phyloP scores from a whole-genome alignment of 2,329 filamentous ascomycete genomes.

The Zopfia rhizophila region DNA sequence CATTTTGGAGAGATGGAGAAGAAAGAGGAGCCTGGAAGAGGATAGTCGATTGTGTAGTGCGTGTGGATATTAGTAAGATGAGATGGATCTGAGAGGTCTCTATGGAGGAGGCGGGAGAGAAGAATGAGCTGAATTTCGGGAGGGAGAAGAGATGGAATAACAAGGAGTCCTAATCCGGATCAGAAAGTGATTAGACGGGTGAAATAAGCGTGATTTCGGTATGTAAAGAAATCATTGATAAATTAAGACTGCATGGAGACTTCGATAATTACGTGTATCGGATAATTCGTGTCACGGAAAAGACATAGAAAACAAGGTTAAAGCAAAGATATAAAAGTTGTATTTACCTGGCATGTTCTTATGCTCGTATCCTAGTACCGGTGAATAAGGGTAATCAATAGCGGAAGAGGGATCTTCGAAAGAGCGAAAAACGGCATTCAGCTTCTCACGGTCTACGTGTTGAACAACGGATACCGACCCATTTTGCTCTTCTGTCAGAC shows the following conservation, averaged over 20 bases:
- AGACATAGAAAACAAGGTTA: neutral
- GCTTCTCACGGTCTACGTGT: conserved; percentile 25
- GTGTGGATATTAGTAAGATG: conserved; percentile 93
- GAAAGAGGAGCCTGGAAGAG: conserved; percentile 58
- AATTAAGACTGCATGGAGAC: neutral
- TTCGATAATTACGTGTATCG: too few species aligned
- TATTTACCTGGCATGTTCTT: conserved; percentile 73
- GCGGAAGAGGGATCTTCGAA: conserved; percentile 31
- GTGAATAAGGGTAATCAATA: conserved; percentile 7
- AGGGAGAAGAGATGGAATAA: conserved; percentile 80
- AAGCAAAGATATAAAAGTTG: conserved; percentile 7
- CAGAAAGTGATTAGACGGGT: neutral
- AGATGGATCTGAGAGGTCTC: conserved; percentile 75
- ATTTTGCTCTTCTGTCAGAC: conserved; percentile 39
- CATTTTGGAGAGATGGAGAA: conserved; percentile 58
- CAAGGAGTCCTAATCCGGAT: conserved; percentile 72
- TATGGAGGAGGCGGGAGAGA: conserved; percentile 78
- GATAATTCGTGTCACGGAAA: too few species aligned
- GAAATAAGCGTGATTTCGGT: conserved; percentile 1
- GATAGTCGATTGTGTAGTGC: conserved; percentile 78
- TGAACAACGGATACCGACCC: conserved; percentile 35
- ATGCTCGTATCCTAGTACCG: conserved; percentile 67
- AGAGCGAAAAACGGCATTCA: conserved; percentile 34
- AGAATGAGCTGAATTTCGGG: conserved; percentile 73
- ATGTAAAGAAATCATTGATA: neutral